These are phyloP conservation scores for Globisporangium lucens DNA, from an alignment of 352 stramenopile species.

Conservation along the genomic window DNA sequence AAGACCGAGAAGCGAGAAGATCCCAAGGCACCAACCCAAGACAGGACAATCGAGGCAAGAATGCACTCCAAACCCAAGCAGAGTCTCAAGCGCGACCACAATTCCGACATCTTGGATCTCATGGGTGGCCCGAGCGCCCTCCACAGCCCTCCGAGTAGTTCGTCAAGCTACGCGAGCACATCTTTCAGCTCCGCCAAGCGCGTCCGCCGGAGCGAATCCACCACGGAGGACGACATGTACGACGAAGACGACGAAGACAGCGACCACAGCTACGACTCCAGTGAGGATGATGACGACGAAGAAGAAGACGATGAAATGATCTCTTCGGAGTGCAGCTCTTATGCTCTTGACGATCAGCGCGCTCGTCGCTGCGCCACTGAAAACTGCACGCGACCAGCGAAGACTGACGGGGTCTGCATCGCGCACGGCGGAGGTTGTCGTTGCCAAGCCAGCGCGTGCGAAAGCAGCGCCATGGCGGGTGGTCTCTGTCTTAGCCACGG, in stretches of 20 bases:
- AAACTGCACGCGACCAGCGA: conserved; percentile 2
- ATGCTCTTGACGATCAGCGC: background rate
- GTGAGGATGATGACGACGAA: conserved; percentile 11
- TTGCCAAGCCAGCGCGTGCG: background rate
- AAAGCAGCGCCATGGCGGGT: background rate
- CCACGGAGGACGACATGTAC: conserved; percentile 13
- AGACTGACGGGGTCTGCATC: background rate
- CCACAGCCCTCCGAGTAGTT: background rate
- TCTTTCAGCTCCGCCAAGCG: conserved; percentile 6
- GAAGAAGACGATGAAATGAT: background rate
- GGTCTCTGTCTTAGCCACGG: background rate
- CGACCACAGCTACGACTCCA: conserved; percentile 10
- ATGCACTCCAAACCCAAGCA: background rate
- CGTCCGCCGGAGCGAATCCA: conserved; percentile 4
- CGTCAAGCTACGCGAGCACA: background rate
- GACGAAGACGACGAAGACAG: conserved; percentile 15
- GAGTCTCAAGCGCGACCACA: background rate
- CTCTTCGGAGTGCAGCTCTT: background rate
- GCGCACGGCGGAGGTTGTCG: conserved; percentile 1
- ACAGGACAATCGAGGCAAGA: background rate
- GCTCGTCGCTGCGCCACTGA: background rate
- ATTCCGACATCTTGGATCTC: background rate
- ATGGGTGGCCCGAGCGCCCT: background rate
- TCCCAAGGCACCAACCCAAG: background rate
- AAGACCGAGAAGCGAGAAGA: background rate